Conservation (phyloP, 2,329 filamentous ascomycete genomes). For the Monosporascus cannonballus region DNA sequence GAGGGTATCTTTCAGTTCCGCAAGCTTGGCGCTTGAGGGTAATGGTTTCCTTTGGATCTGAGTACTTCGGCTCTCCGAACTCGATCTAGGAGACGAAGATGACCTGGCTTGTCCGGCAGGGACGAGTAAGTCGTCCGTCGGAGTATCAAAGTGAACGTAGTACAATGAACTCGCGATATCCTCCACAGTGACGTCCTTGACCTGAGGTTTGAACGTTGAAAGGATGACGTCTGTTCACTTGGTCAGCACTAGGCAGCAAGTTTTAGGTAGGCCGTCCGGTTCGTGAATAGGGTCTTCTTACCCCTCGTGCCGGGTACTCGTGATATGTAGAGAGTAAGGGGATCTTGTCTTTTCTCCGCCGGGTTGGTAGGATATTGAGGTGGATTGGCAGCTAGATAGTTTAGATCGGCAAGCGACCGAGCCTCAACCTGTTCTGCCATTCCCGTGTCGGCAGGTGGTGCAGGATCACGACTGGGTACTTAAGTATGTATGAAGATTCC, state of each 20-base stretch:
- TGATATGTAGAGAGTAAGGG: constrained; percentile 83
- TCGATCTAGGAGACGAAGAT: constrained; percentile 33
- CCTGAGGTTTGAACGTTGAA: constrained; percentile 80
- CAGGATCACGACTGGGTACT: neutral
- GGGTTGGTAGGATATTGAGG: constrained; percentile 79
- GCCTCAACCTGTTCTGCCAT: constrained; percentile 60
- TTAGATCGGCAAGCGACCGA: constrained; percentile 73
- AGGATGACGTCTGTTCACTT: constrained; percentile 71
- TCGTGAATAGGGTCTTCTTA: constrained; percentile 31
- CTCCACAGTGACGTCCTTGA: constrained; percentile 81
- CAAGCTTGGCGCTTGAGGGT: constrained; percentile 17
- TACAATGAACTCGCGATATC: constrained; percentile 87
- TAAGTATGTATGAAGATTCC: neutral
- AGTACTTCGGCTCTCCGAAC: constrained; percentile 36
- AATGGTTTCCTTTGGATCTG: constrained; percentile 48
- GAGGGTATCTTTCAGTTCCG: neutral
- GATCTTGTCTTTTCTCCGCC: constrained; percentile 59
- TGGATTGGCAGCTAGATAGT: constrained; percentile 75
- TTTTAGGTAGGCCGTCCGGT: constrained; percentile 1
- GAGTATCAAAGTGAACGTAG: constrained; percentile 74
- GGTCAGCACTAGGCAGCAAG: constrained; percentile 11
- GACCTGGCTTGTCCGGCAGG: constrained; percentile 20
- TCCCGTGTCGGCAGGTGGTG: neutral
- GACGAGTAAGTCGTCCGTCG: constrained; percentile 43
- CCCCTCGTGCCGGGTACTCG: constrained; percentile 87